phyloP scores from a whole-genome alignment of 108 stramenopile genomes.

The Epithemia pelagica region DNA sequence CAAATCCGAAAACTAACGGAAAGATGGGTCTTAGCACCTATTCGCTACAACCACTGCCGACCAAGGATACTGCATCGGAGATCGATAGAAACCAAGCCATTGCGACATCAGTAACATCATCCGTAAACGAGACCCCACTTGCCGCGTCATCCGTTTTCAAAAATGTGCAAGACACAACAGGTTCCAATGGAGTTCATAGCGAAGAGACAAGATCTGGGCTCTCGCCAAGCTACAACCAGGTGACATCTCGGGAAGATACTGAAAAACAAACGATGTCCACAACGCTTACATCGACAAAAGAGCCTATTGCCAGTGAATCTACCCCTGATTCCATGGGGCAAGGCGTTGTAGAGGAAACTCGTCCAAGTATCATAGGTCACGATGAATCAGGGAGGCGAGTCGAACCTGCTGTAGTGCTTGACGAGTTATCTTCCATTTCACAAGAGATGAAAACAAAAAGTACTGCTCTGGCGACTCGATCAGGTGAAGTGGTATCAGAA shows the following conservation, averaged over 20 bases:
- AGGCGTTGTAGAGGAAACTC: no score
- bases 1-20: not conserved
- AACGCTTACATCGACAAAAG: not conserved
- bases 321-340: not conserved
- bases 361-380: no score
- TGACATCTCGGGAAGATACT: no score
- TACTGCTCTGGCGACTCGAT: not conserved
- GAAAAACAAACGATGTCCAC: conserved; percentile 1
- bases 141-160: no score
- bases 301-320: not conserved
- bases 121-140: not conserved
- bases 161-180: not conserved
- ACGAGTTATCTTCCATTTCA: not conserved
- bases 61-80: no score
- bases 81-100: no score
- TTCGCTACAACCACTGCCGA: not conserved
- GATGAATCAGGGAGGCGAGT: no score
- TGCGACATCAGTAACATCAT: no score
- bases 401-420: not conserved
- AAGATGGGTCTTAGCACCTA: not conserved
- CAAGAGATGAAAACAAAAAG: not conserved
- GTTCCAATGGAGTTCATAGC: not conserved
- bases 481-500: not conserved
- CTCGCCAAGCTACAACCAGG: no score
- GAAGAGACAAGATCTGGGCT: not conserved